Evolutionary conservation across 2,329 filamentous ascomycete species (phyloP).

Genomic region (Talaromyces amestolkiae): DNA sequence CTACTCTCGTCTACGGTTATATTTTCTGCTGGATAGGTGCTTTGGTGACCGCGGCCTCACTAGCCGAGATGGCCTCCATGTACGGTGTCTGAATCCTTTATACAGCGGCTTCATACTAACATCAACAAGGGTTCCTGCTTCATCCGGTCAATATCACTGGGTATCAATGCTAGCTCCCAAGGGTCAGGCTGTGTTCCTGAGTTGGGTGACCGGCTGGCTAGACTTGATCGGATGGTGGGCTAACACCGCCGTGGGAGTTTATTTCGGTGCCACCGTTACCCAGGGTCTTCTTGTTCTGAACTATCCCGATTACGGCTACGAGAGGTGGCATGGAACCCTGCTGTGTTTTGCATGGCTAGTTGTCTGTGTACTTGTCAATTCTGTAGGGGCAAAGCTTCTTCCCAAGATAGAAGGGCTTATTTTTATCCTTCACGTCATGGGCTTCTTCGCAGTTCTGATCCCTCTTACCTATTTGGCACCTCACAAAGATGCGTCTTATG

Average conservation of each 20-base stretch:
- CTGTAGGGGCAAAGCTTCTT: constrained; percentile 42
- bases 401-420: constrained; percentile 51
- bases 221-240: constrained; percentile 45
- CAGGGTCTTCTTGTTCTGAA: constrained; percentile 41
- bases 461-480: not conserved
- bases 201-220: constrained; percentile 33
- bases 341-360: constrained; percentile 46
- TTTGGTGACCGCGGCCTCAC: constrained; percentile 27
- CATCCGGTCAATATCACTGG: constrained; percentile 43
- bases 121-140: constrained; percentile 31
- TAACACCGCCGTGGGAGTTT: constrained; percentile 39
- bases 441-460: constrained; percentile 51
- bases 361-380: constrained; percentile 45
- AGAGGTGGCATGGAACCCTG: constrained; percentile 52
- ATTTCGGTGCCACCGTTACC: constrained; percentile 34
- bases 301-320: constrained; percentile 33
- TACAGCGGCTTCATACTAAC: not conserved
- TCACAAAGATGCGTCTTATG: constrained; percentile 19
- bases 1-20: constrained; percentile 34
- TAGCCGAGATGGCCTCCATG: constrained; percentile 38
- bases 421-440: constrained; percentile 51
- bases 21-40: constrained; percentile 35
- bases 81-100: constrained; percentile 15
- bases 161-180: constrained; percentile 41
- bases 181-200: not conserved